These are phyloP conservation scores for Ophiostoma populinum DNA, from an alignment of 2,329 filamentous ascomycete species.

Conservation along the genomic window DNA sequence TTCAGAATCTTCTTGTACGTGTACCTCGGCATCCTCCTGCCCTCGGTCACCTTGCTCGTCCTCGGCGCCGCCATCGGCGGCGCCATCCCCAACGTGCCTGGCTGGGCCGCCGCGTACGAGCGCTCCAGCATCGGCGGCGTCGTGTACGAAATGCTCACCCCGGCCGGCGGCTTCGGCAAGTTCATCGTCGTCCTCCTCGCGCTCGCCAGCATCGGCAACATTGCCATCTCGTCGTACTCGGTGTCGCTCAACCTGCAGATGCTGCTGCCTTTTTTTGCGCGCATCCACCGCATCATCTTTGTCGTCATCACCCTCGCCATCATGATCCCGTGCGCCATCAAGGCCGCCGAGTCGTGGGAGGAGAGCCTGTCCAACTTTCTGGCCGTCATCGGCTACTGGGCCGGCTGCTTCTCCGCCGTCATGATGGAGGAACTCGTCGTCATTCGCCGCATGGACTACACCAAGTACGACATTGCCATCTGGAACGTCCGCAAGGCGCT, in stretches of 20 bases:
- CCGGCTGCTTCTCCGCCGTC: slow-evolving; percentile 34
- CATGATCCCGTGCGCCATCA: slow-evolving; percentile 40
- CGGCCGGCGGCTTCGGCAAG: slow-evolving; percentile 28
- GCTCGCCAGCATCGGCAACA: slow-evolving; percentile 27
- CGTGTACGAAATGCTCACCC: slow-evolving; percentile 27
- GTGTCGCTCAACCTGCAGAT: slow-evolving; percentile 31
- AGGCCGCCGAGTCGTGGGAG: slow-evolving; percentile 39
- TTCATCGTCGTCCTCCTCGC: slow-evolving; percentile 29
- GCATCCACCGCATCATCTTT: slow-evolving; percentile 39
- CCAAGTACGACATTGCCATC: slow-evolving; percentile 26
- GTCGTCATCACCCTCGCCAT: slow-evolving; percentile 39
- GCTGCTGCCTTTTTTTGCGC: slow-evolving; percentile 35
- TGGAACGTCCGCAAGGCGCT: slow-evolving; percentile 30
- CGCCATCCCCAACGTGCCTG: slow-evolving; percentile 25
- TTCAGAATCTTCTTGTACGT: slow-evolving; percentile 28
- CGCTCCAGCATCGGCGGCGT: slow-evolving; percentile 26
- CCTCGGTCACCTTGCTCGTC: slow-evolving; percentile 31
- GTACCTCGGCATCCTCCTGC: slow-evolving; percentile 32
- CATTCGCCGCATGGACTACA: slow-evolving; percentile 27
- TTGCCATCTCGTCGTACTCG: slow-evolving; percentile 21
- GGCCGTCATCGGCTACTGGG: slow-evolving; percentile 41
- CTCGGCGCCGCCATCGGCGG: slow-evolving; percentile 33
- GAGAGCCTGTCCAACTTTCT: slow-evolving; percentile 38
- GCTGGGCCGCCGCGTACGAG: slow-evolving; percentile 25
- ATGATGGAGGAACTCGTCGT: slow-evolving; percentile 29